Base-by-base conservation (phyloP, 441 rosid species). In the Mallotus japonicus region DNA sequence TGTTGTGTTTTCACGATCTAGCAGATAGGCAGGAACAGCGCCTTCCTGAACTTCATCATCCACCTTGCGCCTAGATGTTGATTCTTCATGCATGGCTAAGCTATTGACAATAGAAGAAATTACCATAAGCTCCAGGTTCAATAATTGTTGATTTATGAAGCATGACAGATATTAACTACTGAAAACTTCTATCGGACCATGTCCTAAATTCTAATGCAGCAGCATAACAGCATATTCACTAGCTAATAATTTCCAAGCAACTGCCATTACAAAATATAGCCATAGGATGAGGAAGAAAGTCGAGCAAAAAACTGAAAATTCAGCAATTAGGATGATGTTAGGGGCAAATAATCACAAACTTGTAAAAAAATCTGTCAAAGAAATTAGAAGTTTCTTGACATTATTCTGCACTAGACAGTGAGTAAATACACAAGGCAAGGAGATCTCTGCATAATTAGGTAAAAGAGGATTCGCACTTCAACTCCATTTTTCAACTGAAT, bases 21-120 rank as follows among this genome's bases (percentile, higher is more conserved):
- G 83, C 15, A 95, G 89, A 84, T 95, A 90, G 70, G 98, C 90
- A 73, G 99, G 99, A 82, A 89, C 76, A 80, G 95, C 99, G 80
- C 97, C 98, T 19, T 95, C 97, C 15, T 70, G 87, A 67, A 95
- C 94, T 47, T 92, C 79, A 68, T 93, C 97, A 74, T 93, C 98
- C 69, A 80, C 89, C 83, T 90, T 91, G 74, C 98, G 88, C 83
- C 98, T 86, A 32, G 86, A 82, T 47, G 92, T 77, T 71, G 97
- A 93, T 78, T 89, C 95, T 71, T 87, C 98, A 14, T 95, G 98
- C 98, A 90, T 85, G 47, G 85, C 88, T 88, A 95, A 84, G 50
- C 97, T 95, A 78, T 75, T 14, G 22, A 63, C 32, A 76, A 13
- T 19, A 61, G 69, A 9, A 51, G 60, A 67, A 44, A 15, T 14